Base-by-base conservation (phyloP, 805 yeast species). In the Debaryomyces maramus region DNA sequence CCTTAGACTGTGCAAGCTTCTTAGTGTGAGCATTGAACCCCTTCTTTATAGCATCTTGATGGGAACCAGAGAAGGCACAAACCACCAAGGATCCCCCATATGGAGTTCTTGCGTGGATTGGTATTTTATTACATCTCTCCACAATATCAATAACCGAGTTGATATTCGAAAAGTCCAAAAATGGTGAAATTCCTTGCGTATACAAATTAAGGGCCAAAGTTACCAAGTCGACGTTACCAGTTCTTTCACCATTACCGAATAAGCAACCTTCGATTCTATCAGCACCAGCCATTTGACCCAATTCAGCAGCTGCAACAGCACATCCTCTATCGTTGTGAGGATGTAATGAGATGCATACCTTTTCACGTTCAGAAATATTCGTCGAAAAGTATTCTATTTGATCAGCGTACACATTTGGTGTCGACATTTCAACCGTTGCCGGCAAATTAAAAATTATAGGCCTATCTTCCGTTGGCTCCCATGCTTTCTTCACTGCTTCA, bases 311-410 rank as follows among this genome's bases (percentile, higher is more conserved):
- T 8, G 91, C 93, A n/a, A 85, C 90, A 10, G 86, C 90, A 60
- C 91, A 85, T 16, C 95, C 95, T 55, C 95, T 75, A 64, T 85
- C 93, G 51, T 85, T 85, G 63, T 85, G 95, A 22, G 88, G 86
- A 60, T 85, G 95, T 40, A 86, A 74, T 10, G 93, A 85, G 37
- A 85, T 77, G 52, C 87, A 80, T 17, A 86, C 77, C 48, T 73
- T 81, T 41, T 83, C 86, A 48, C 95, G 78, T 47, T 85, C 77
- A 34, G 77, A 52, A 40, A 85, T 77, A 45, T 78, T 65, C 11
- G 76, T 77, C 34, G 78, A 58, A 52, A 85, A 85, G 60, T 76
- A 84, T 69, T 85, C 95, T 43, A 85, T 80, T 70, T 85, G 93
- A 59, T 85, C 95, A 30, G 95, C 95, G 55, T 82, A 85, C 16